These are phyloP conservation scores for Boletales sp. DNA, from an alignment of 768 basidiomycete species.

Conservation along the genomic window DNA sequence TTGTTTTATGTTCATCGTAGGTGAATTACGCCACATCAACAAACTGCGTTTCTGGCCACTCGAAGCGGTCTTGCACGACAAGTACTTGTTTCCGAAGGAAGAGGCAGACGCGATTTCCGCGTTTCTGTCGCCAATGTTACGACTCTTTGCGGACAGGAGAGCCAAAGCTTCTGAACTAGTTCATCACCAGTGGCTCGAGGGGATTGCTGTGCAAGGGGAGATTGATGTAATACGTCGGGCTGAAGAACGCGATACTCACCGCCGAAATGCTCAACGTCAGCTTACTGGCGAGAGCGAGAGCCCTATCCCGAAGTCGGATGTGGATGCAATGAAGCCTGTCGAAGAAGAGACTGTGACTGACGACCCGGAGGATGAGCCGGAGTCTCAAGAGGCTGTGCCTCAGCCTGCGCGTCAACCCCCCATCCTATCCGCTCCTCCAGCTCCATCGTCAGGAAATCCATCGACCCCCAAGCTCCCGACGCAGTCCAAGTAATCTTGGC, in stretches of 20 bases:
- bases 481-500: too few relatives aligned
- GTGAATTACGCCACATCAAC: conserved; percentile 89
- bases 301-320: conserved; percentile 28
- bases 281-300: conserved; percentile 6
- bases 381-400: not conserved
- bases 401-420: conserved; percentile 26
- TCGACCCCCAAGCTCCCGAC: too few relatives aligned
- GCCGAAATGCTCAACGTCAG: conserved; percentile 14
- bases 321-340: conserved; percentile 74
- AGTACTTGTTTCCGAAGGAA: conserved; percentile 84
- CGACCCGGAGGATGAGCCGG: too few relatives aligned
- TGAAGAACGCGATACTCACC: conserved; percentile 48
- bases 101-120: conserved; percentile 80
- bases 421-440: conserved; percentile 32
- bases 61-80: conserved; percentile 80
- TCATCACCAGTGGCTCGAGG: conserved; percentile 85
- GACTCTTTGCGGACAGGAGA: conserved; percentile 83
- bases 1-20: conserved; percentile 25
- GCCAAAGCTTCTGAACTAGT: conserved; percentile 84
- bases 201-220: conserved; percentile 85
- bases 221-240: conserved; percentile 71
- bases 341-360: conserved; percentile 38
- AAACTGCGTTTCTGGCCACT: conserved; percentile 93
- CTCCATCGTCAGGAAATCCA: not conserved
- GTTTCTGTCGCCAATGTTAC: conserved; percentile 88